These are phyloP conservation scores for Ceratocystiopsis minuta DNA, from an alignment of 2,329 filamentous ascomycete species.

Conservation along the genomic window DNA sequence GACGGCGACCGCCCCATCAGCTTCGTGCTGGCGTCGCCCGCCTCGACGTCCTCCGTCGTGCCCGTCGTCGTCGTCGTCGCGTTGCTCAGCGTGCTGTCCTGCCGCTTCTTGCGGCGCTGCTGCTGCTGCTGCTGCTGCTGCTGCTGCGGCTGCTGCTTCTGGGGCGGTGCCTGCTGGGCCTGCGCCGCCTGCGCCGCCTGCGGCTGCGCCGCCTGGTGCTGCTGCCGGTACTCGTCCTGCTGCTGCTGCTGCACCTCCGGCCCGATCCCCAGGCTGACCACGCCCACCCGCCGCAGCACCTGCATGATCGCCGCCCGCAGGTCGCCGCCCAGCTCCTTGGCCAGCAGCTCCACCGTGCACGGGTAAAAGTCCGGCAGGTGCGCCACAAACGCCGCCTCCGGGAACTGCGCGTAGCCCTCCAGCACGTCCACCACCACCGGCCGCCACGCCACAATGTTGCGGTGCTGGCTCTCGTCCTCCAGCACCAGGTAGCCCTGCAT, in stretches of 20 bases:
- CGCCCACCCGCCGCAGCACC: conserved; percentile 66
- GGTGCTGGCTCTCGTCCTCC: conserved; percentile 90
- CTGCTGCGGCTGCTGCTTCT: neutral
- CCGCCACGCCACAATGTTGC: conserved; percentile 93
- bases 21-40: conserved; percentile 12
- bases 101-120: conserved; percentile 1
- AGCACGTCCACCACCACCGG: conserved; percentile 94
- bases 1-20: conserved; percentile 10
- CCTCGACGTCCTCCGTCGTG: conserved; percentile 9
- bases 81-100: conserved; percentile 9
- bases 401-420: conserved; percentile 79
- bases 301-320: conserved; percentile 61
- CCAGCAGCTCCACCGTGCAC: conserved; percentile 63
- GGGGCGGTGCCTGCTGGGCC: neutral
- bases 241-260: too few relatives aligned
- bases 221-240: too few relatives aligned
- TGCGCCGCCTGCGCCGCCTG: too few relatives aligned
- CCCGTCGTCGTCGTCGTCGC: conserved; percentile 3
- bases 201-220: too few relatives aligned
- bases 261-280: conserved; percentile 43
- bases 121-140: neutral
- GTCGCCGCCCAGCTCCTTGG: conserved; percentile 64
- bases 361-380: conserved; percentile 77
- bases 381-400: conserved; percentile 57
- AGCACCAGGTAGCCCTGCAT: conserved; percentile 68